Evolutionary conservation across 2,329 filamentous ascomycete species (phyloP), one percentile per base, ranked within the genome.

Genomic region (Diaporthe vexans): DNA sequence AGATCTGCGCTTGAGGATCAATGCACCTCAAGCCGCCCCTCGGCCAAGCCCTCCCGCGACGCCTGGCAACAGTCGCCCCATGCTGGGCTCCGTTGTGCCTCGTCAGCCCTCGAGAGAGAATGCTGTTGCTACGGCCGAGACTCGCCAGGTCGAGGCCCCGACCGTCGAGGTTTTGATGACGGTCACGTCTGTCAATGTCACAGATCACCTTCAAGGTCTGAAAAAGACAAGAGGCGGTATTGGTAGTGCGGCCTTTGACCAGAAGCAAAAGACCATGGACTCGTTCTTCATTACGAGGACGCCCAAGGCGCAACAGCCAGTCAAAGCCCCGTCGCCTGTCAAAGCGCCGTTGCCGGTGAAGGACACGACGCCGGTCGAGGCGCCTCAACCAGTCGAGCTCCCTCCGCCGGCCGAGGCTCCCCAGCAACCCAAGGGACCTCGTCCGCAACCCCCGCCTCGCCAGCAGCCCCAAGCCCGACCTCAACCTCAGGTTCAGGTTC

Each of bases 191-290:
- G 87, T 95, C 76, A 96, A 98, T 80, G 90, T 89, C 76, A 88
- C 90, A 75, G 88, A 90, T 5, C 95, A 98, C 82, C 88, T 98
- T 3, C 83, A 86, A 58, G 91, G 92, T 37, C 85, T 98, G 74
- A 95, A 92, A 81, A 93, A 94, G 82, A 96, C 94, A 11, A 87
- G 93, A 33, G 94, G 94, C 40, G 95, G 95, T 4, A 93, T 98
- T 73, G 95, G 95, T 72, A 97, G 93, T 78, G 88, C 93, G 52
- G 88, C 89, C 73, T 92, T 94, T 80, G 95, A 98, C 81, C 87
- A 90, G 15, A 91, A 88, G 61, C 95, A 98, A 82, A 92, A 89
- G 79, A 94, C 89, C 24, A 89, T 98, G 78, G 91, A 94, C 59
- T 89, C 89, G 0, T 98, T 97, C 85, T 95, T 98, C 82, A 76